Percentiles rank a stretch among this genome's conserved stretches.
These are phyloP conservation scores for Phytopythium mirpurense DNA, from an alignment of 352 stramenopile genomes.

Conservation along the genomic window DNA sequence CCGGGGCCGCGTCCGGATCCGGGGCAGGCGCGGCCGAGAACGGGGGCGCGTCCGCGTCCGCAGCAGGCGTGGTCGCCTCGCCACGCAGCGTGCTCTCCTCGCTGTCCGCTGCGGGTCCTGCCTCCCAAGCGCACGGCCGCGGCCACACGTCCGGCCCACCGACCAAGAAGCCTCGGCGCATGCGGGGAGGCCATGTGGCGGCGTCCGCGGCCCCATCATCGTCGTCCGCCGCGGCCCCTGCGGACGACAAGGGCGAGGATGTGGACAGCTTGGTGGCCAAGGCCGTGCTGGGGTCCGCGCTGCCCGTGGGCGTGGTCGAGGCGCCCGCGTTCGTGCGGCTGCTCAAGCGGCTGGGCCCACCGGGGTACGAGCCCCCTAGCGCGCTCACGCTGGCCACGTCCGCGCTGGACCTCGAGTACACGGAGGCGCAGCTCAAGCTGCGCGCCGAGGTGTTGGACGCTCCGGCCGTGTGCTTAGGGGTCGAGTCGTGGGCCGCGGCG, in stretches of 20 bases:
- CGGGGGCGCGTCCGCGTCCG: not conserved
- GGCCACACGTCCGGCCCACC: constrained; percentile 1
- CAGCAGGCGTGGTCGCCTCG: constrained; percentile 1
- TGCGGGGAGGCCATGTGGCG: no score
- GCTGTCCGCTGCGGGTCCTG: not conserved
- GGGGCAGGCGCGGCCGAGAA: constrained; percentile 3
- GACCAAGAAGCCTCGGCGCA: constrained; percentile 28
- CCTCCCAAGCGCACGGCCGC: no score
- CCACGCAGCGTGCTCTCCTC: not conserved
- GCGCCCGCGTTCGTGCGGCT: constrained; percentile 53
- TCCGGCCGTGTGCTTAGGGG: constrained; percentile 37
- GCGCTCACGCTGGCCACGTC: constrained; percentile 42
- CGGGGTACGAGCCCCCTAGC: constrained; percentile 39
- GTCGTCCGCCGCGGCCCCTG: constrained; percentile 12
- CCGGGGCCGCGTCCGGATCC: not conserved
- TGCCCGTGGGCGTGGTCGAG: constrained; percentile 55
- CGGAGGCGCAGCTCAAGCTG: constrained; percentile 50
- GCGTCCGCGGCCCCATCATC: no score
- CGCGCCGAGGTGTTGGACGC: constrained; percentile 51
- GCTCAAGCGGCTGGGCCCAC: constrained; percentile 49
- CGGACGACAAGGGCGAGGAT: constrained; percentile 49
- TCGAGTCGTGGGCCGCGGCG: constrained; percentile 42
- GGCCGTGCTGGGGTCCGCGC: constrained; percentile 43
- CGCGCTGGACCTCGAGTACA: constrained; percentile 57
- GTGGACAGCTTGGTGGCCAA: constrained; percentile 54